Base-by-base conservation (phyloP, 129 eudicot species). In the Erigeron canadensis region DNA sequence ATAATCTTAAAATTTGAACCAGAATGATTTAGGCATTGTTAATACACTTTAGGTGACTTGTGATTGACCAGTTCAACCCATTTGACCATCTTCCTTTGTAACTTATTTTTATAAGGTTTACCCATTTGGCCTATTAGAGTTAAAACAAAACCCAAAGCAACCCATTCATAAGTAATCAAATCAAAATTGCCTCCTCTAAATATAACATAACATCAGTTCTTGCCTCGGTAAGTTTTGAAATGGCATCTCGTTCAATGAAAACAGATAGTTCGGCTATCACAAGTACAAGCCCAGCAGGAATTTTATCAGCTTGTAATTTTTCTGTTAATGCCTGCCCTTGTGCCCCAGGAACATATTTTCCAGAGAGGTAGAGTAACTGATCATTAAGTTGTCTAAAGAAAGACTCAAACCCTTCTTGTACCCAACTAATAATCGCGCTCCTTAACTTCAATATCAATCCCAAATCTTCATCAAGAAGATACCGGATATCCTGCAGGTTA, bases 141-240 rank as follows among this genome's bases (percentile, higher is more conserved):
- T 23, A 42, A 5, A 54, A 10, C 10, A 57, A 12, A 75, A 37
- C 15, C 8, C 8, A 13, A 58, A 22, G 21, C 16, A 7, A 58
- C 40, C 63, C 41, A 16, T 16, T 53, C 58, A 53, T n/a, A 53
- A 7, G 58, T 16, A 53, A 6, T n/a, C 18, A 53, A 10, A 4
- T n/a, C 8, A 10, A 53, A 7, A 5, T 53, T 53, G 58, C 23
- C 23, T 6, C 11, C 10, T 17, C 18, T 53, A 53, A n/a, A 9
- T 5, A 16, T 38, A 8, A 50, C 28, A 19, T 15, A 50, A 50
- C 67, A 69, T 8, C 54, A 40, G 59, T 75, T 64, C 90, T 82
- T 75, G 81, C 98, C 95, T 94, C 98, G 6, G 90, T 94, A 63
- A 89, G 86, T 89, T 86, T 85, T 76, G 89, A 90, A 63, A 94